Evolutionary conservation across 441 rosid species (phyloP).

Genomic region (Dalechampia spathulata): DNA sequence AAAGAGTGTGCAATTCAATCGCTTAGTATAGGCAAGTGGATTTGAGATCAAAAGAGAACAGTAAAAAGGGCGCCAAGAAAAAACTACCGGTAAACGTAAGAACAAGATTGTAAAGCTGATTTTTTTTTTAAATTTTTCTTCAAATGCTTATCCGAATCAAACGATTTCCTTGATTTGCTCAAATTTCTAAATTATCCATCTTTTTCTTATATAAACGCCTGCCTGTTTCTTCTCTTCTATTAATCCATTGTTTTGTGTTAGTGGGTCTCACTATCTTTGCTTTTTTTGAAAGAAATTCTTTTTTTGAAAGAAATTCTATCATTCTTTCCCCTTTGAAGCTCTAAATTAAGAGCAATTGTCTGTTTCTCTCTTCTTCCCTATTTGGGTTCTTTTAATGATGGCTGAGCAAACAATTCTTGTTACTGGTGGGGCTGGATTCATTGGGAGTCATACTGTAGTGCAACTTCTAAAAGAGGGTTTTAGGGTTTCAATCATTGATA

Average conservation of each 20-base stretch:
- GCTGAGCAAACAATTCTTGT: slow-evolving; percentile 57
- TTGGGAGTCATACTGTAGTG: slow-evolving; percentile 87
- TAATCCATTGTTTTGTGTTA: neutral
- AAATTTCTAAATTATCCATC: neutral
- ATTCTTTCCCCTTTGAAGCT: neutral
- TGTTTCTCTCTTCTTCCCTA: neutral
- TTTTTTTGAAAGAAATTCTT: neutral
- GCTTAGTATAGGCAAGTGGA: neutral
- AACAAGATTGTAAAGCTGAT: too few species aligned
- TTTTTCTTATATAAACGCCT: neutral
- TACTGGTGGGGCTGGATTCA: slow-evolving; percentile 94
- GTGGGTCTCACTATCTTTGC: neutral
- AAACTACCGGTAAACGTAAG: too few species aligned
- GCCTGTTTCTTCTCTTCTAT: neutral
- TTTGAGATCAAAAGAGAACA: neutral
- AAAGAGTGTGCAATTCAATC: neutral
- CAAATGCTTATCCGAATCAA: slow-evolving; percentile 26
- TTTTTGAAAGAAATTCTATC: neutral
- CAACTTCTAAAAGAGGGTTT: slow-evolving; percentile 68
- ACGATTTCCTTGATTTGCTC: slow-evolving; percentile 35
- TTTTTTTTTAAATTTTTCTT: too few species aligned
- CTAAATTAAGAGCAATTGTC: neutral
- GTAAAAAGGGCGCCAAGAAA: slow-evolving; percentile 14
- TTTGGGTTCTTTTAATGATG: slow-evolving; percentile 27
- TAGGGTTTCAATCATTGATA: slow-evolving; percentile 62